Conservation (phyloP, 176 grass and related monocot genomes). For the Eleusine indica region DNA sequence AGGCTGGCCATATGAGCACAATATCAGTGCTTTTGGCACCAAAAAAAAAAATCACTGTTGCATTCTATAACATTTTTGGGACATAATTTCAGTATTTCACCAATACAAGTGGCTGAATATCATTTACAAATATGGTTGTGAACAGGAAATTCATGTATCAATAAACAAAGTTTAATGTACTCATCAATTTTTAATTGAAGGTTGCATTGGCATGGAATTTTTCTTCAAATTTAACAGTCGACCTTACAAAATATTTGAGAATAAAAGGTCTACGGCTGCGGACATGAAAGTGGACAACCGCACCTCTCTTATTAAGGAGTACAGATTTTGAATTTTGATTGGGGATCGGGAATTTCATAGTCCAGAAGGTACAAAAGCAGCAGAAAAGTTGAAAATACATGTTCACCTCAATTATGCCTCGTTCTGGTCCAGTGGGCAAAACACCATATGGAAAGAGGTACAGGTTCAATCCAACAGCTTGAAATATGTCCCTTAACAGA, state of each 20-base stretch:
- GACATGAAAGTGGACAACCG: no score
- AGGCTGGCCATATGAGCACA: constrained; percentile 5
- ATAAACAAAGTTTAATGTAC: constrained; percentile 12
- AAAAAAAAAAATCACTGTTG: neutral
- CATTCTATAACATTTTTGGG: constrained; percentile 4
- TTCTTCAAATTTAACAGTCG: neutral
- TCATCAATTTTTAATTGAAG: constrained; percentile 7
- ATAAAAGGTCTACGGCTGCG: neutral
- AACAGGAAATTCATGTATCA: neutral
- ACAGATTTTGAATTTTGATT: neutral
- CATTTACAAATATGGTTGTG: constrained; percentile 17
- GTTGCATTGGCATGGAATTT: constrained; percentile 13
- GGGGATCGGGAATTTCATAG: constrained; percentile 4
- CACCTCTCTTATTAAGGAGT: no score
- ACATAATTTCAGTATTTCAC: constrained; percentile 7
- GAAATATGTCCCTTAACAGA: constrained; percentile 87
- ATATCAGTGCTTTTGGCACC: neutral
- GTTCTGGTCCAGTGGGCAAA: constrained; percentile 83
- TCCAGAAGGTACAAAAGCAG: neutral
- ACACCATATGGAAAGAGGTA: constrained; percentile 98
- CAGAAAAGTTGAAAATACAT: constrained; percentile 23
- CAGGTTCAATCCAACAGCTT: constrained; percentile 88
- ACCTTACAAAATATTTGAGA: constrained; percentile 22
- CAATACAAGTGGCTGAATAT: neutral
- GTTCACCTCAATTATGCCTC: constrained; percentile 96